Evolutionary conservation across 176 grass and related monocot species (phyloP), one percentile per base, ranked within the genome.

Genomic region (Guadua angustifolia): DNA sequence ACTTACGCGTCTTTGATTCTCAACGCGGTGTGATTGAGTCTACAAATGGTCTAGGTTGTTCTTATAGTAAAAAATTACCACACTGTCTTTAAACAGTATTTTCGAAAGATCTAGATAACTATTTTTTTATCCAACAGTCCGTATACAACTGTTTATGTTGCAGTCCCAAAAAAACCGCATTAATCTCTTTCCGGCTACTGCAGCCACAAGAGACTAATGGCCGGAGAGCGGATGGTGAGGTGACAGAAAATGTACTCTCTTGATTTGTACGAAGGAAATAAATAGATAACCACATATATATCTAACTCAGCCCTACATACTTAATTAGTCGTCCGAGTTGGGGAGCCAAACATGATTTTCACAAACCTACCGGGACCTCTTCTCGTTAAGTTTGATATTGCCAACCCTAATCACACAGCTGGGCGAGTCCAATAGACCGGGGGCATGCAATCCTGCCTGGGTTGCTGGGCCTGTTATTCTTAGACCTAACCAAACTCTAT

Each of bases 331-430:
- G 29, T 42, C 71, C 14, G 9, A n/a, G 22, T 53, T 3, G 17
- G 51, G 16, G 61, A 81, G 55, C 24, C 51, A 78, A 61, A 69
- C 19, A 25, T 85, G 40, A 78, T 49, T 49, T 78, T 49, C 51
- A 78, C 52, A 74, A 78, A 78, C 64, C 32, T 49, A 70, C 40
- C 25, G 7, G 64, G 50, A 61, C 73, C 14, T 46, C 29, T 5
- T 36, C 60, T 9, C 0, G 25, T 36, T 35, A 60, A 47, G 51
- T 25, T 45, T 36, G 24, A 59, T 69, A 59, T 25, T 70, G 42
- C 75, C 76, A 78, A 62, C 74, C 68, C 53, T 70, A 85, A 79
- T 50, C 66, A 69, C 44, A 60, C 55, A 38, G 51, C 6, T 69
- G 73, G 62, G 73, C 38, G 59, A 33, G 13, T 64, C 26, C 26